These are phyloP conservation scores for Quercus agrifolia DNA, from an alignment of 306 rosid species.

Conservation along the genomic window DNA sequence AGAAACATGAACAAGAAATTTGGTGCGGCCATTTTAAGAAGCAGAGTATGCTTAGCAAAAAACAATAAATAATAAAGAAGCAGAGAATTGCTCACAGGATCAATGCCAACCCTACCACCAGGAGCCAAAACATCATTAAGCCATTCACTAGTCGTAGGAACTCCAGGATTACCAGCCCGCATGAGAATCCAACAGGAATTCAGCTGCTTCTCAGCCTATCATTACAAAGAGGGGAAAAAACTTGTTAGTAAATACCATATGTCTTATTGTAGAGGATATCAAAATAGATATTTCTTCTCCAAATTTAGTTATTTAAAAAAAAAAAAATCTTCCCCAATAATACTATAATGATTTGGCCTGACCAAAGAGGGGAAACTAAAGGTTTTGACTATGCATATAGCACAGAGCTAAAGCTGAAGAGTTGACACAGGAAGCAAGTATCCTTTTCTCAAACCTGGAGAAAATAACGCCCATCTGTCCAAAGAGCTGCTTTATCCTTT, in stretches of 20 bases:
- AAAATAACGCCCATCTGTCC: slow-evolving; percentile 99
- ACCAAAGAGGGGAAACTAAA: not conserved
- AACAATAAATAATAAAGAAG: not conserved
- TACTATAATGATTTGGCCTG: no score
- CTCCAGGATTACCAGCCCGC: slow-evolving; percentile 87
- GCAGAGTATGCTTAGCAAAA: not conserved
- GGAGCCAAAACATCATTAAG: slow-evolving; percentile 81
- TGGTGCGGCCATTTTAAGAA: slow-evolving; percentile 3
- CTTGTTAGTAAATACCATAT: not conserved
- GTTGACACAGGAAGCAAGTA: not conserved
- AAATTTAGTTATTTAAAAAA: no score
- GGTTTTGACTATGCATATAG: not conserved
- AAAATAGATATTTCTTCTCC: not conserved
- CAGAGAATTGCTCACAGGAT: slow-evolving; percentile 73
- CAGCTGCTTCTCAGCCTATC: slow-evolving; percentile 91
- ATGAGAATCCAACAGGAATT: slow-evolving; percentile 87
- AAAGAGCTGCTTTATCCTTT: slow-evolving; percentile 85
- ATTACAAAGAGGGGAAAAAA: not conserved
- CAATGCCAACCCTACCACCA: slow-evolving; percentile 89
- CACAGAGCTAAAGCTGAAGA: not conserved
- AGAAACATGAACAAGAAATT: slow-evolving; percentile 1
- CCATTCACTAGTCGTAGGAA: slow-evolving; percentile 87
- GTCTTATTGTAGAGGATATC: not conserved
- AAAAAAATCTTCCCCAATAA: no score
- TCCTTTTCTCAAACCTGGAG: slow-evolving; percentile 59